Conservation (phyloP, 208 protist genomes). For the Perkinsela sp. region DNA sequence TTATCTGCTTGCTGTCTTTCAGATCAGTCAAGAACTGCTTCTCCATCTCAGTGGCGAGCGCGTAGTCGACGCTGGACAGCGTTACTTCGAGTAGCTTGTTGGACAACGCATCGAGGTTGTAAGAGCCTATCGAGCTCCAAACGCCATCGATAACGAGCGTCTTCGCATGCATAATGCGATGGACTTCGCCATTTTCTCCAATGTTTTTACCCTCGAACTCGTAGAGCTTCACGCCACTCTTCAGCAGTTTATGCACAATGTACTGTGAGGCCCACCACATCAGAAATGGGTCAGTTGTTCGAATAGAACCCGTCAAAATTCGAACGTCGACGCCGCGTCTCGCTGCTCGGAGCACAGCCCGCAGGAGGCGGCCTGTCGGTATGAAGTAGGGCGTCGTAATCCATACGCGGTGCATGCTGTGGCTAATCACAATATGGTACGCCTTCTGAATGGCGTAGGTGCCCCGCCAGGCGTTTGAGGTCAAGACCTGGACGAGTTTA, state of each 20-base stretch:
- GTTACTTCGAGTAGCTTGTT: conserved; percentile 67
- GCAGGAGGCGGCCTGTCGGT: conserved; percentile 36
- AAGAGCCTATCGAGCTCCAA: conserved; percentile 59
- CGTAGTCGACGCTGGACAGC: conserved; percentile 26
- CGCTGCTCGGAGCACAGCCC: conserved; percentile 31
- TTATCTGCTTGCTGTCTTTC: background rate
- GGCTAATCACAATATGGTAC: conserved; percentile 41
- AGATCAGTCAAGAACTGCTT: conserved; percentile 40
- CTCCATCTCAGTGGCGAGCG: conserved; percentile 40
- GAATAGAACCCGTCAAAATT: conserved; percentile 36
- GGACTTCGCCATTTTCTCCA: conserved; percentile 9
- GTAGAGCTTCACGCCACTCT: conserved; percentile 43
- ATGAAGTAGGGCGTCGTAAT: conserved; percentile 70
- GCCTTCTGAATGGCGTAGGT: conserved; percentile 61
- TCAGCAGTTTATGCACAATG: conserved; percentile 36
- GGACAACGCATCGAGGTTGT: conserved; percentile 70
- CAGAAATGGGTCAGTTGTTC: conserved; percentile 58
- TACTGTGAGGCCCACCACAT: conserved; percentile 65
- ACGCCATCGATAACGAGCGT: conserved; percentile 64
- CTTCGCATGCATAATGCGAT: conserved; percentile 65
- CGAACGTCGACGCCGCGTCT: conserved; percentile 56
- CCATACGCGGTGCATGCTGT: conserved; percentile 43
- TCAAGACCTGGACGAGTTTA: conserved; percentile 28
- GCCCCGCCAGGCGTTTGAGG: conserved; percentile 42
- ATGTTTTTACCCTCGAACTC: conserved; percentile 22